Evolutionary conservation across 768 basidiomycete genomes (phyloP), one percentile per base, ranked within the genome.

Genomic region (Pleurotus giganteus): DNA sequence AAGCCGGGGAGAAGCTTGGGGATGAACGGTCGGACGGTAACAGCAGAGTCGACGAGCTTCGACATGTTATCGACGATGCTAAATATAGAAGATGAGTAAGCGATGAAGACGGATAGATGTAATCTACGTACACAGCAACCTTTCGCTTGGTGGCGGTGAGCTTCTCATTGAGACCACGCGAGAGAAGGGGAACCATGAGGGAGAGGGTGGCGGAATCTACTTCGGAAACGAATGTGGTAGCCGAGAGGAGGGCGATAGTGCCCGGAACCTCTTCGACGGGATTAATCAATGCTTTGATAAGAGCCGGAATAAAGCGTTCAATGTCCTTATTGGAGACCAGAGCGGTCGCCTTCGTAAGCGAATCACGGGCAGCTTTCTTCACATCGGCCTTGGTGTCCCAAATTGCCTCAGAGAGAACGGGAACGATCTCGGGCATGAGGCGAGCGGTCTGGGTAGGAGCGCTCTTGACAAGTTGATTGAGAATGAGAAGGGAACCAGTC

Each of bases 351-450:
- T 94, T 95, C 64, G 91, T 91, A 67, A 98, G 86, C 59, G 94
- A 88, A 70, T 91, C 88, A 68, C 93, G 92, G 57, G 96, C 94
- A 34, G 92, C 91, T 81, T 98, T 97, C 88, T 98, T 98, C 72
- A 98, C 96, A 61, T 97, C 94, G 44, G 94, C 86, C 78, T 98
- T 98, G 73, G 94, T 96, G 74, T 97, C 95, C 96, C 96, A 98
- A 65, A 98, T 96, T 56, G 89, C 93, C 67, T 94, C 95, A 31
- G 95, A 73, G 65, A 98, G 91, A 65, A 98, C 79, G 58, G 95
- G 94, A 60, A 98, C 88, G 59, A 98, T 91, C 44, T 96, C 93
- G 57, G 92, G 94, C 79, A 94, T 95, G 67, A 94, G 89, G 63
- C 85, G 86, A 57, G 89, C 88, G 52, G 82, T 90, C 76, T 95